These are phyloP conservation scores for Strombidium stylifer DNA, from an alignment of 73 alveolate species.

Conservation along the genomic window DNA sequence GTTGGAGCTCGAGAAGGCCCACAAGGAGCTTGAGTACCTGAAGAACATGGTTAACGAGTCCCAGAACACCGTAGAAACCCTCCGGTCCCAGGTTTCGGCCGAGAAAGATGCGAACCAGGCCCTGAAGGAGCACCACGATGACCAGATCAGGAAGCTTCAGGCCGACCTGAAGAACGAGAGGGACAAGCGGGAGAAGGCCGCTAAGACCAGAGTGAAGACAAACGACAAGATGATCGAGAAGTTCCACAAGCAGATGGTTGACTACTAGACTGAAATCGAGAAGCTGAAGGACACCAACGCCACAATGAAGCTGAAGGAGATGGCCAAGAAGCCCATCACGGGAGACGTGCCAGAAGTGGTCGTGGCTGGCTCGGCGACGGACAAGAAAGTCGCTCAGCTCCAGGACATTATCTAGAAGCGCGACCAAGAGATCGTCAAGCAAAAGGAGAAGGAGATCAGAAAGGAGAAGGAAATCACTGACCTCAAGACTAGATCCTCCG, in stretches of 20 bases:
- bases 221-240: constrained; percentile 7
- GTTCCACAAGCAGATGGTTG: too few species aligned
- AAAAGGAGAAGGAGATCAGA: constrained; percentile 2
- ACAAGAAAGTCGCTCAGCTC: constrained; percentile 14
- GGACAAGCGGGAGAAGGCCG: constrained; percentile 3
- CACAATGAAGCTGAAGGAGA: constrained; percentile 47
- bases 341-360: constrained; percentile 18
- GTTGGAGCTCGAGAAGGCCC: constrained; percentile 57
- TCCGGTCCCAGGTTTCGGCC: not conserved
- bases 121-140: not conserved
- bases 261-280: too few species aligned
- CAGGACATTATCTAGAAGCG: constrained; percentile 20
- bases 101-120: not conserved
- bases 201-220: constrained; percentile 4
- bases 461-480: not conserved
- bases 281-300: not conserved
- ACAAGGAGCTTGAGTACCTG: constrained; percentile 59
- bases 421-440: constrained; percentile 24
- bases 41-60: constrained; percentile 68
- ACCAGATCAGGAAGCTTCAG: constrained; percentile 13
- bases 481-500: not conserved
- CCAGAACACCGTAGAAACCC: not conserved
- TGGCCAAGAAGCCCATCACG: constrained; percentile 4
- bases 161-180: constrained; percentile 5
- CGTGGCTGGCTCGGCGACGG: constrained; percentile 2